Base-by-base conservation (phyloP, 257 asterid genomes). In the Solanum pinnatisectum region DNA sequence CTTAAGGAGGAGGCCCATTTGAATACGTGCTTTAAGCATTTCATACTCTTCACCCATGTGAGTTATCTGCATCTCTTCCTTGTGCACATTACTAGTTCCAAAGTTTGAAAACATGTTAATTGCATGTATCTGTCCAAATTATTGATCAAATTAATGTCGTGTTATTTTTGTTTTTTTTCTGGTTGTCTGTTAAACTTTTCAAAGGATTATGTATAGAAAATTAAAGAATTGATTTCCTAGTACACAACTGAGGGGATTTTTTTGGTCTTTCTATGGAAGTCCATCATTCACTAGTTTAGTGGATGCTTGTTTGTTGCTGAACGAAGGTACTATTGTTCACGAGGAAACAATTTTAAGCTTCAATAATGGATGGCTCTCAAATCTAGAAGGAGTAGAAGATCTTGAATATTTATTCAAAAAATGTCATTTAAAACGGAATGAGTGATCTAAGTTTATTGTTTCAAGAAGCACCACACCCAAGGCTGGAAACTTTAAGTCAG, bases 1-100 rank as follows among this genome's bases (percentile, higher is more conserved):
- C 98, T 95, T 6, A 91, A 94, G 90, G 97, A 94, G 91, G 98
- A 95, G 86, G 98, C 98, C 63, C 98, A 95, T 93, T 93, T 95
- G 79, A 95, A 95, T 89, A 95, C 98, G 44, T 95, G 98, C 93
- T 95, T 95, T 92, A 95, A 95, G 91, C 98, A 95, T 87, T 94
- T 95, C 89, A 93, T 93, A 70, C 89, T 95, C 76, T 95, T 94
- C 87, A 95, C 98, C 67, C 92, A 93, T 89, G 98, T 95, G 92
- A 94, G 98, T 87, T 87, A 84, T 88, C 73, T 7, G 23, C 32
- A 30, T 56, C 49, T 46, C 20, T 81, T 81, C 33, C 70, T 81
- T 81, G 85, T 18, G 42, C 42, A 46, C 42, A 27, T 9, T 81
- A 30, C 42, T 49, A 32, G 11, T 30, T 46, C 18, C 27, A 27